phyloP scores from a whole-genome alignment of 2,329 filamentous ascomycete genomes.

The Aspergillus udagawae region DNA sequence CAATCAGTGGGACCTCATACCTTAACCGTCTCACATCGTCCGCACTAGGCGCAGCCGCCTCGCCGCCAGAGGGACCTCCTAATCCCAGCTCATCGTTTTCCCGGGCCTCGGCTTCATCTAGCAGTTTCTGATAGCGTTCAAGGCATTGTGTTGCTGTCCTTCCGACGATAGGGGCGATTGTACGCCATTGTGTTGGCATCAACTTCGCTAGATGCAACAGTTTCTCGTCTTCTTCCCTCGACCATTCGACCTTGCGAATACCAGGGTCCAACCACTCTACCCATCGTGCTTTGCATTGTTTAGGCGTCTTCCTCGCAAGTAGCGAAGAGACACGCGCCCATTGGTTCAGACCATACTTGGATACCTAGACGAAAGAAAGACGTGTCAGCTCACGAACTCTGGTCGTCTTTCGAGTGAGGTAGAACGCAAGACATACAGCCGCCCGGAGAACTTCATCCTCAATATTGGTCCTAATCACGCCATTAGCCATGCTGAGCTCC shows the following conservation, averaged over 20 bases:
- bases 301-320: constrained; percentile 93
- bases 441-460: constrained; percentile 97
- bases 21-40: constrained; percentile 86
- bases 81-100: constrained; percentile 78
- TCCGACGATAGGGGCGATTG: constrained; percentile 93
- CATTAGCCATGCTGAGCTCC: constrained; percentile 13
- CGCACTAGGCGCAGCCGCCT: constrained; percentile 80
- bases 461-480: constrained; percentile 55
- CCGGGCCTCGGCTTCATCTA: constrained; percentile 90
- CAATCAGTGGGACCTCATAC: constrained; percentile 20
- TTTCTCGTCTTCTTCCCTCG: constrained; percentile 97
- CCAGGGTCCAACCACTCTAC: constrained; percentile 96
- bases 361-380: constrained; percentile 46
- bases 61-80: constrained; percentile 73
- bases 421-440: constrained; percentile 46
- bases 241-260: constrained; percentile 99
- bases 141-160: constrained; percentile 95
- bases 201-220: constrained; percentile 93
- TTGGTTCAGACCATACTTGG: constrained; percentile 93
- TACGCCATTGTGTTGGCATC: constrained; percentile 99
- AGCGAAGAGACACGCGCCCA: constrained; percentile 98
- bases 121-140: constrained; percentile 91
- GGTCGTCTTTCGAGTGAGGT: too few relatives aligned
- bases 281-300: constrained; percentile 99
- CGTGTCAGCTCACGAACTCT: constrained; percentile 2